These are phyloP conservation scores for Crataegus laevigata DNA, from an alignment of 306 rosid species.

Conservation along the genomic window DNA sequence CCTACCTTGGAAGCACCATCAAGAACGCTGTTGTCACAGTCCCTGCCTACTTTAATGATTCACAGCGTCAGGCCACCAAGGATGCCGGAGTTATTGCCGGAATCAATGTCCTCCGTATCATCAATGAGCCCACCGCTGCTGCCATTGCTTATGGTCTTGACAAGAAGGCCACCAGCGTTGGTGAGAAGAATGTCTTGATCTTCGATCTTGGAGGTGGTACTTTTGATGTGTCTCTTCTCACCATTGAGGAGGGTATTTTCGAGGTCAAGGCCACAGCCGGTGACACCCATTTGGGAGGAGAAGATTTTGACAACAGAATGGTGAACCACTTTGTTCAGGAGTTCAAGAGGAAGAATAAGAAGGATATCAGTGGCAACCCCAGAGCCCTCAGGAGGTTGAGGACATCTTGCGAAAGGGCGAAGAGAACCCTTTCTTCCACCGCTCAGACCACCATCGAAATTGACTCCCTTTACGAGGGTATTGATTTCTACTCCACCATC, in stretches of 20 bases:
- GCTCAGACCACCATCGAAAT: slow-evolving; percentile 68
- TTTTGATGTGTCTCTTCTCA: slow-evolving; percentile 64
- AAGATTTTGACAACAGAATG: slow-evolving; percentile 62
- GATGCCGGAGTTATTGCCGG: slow-evolving; percentile 74
- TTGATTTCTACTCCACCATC: slow-evolving; percentile 59
- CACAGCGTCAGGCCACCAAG: slow-evolving; percentile 71
- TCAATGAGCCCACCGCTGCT: slow-evolving; percentile 65
- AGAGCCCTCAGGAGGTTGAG: slow-evolving; percentile 70
- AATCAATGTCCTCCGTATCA: slow-evolving; percentile 52
- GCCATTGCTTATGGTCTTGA: slow-evolving; percentile 74
- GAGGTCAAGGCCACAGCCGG: slow-evolving; percentile 77
- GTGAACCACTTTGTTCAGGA: slow-evolving; percentile 68
- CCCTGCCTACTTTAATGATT: slow-evolving; percentile 63
- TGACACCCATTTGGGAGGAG: slow-evolving; percentile 69
- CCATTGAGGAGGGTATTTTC: slow-evolving; percentile 70
- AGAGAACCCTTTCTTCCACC: slow-evolving; percentile 57
- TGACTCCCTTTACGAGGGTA: slow-evolving; percentile 64
- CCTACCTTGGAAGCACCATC: slow-evolving; percentile 45
- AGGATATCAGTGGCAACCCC: slow-evolving; percentile 65
- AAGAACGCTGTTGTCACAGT: slow-evolving; percentile 67
- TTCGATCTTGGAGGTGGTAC: slow-evolving; percentile 72
- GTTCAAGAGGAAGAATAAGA: slow-evolving; percentile 64
- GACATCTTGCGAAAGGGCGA: slow-evolving; percentile 56
- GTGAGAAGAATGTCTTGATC: slow-evolving; percentile 63
- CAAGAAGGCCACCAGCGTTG: slow-evolving; percentile 69